Evolutionary conservation across 129 eudicot species (phyloP).

Genomic region (Arctium lappa): DNA sequence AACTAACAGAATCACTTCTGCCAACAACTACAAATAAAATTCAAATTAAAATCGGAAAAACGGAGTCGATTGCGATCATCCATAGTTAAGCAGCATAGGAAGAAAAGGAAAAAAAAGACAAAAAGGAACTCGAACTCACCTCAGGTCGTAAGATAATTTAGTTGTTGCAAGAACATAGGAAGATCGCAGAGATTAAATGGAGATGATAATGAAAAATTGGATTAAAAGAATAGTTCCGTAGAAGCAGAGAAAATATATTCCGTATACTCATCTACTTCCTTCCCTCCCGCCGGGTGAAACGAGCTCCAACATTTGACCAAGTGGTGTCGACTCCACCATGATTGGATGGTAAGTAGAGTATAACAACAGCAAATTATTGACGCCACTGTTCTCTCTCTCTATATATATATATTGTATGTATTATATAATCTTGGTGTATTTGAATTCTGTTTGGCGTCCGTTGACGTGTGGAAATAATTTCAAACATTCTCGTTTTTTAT

Average conservation of each 20-base stretch:
- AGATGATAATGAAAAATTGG: not conserved
- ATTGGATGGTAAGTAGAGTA: slow-evolving; percentile 32
- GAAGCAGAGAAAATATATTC: slow-evolving; percentile 52
- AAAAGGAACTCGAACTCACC: slow-evolving; percentile 12
- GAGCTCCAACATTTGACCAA: slow-evolving; percentile 9
- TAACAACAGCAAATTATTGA: slow-evolving; percentile 25
- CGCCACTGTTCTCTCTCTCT: not conserved
- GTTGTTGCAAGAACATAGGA: not conserved
- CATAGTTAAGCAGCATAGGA: not conserved
- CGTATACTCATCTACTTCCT: slow-evolving; percentile 83
- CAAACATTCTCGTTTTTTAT: not conserved
- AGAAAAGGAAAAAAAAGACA: not conserved
- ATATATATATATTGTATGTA: not conserved
- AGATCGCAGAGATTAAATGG: not conserved
- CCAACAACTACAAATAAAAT: not conserved
- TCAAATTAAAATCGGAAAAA: not conserved
- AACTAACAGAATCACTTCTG: slow-evolving; percentile 7
- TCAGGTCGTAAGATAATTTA: not conserved
- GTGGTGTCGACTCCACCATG: slow-evolving; percentile 12
- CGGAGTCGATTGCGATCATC: not conserved
- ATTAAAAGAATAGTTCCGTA: slow-evolving; percentile 45
- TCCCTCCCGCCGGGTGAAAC: slow-evolving; percentile 54
- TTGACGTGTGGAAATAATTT: slow-evolving; percentile 13
- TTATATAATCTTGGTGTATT: slow-evolving; percentile 9
- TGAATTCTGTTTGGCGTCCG: slow-evolving; percentile 38